Percentiles rank a stretch among this genome's conserved stretches.
phyloP scores from a whole-genome alignment of 192 early-diverging fungal genomes.

The Dissophora globulifera region DNA sequence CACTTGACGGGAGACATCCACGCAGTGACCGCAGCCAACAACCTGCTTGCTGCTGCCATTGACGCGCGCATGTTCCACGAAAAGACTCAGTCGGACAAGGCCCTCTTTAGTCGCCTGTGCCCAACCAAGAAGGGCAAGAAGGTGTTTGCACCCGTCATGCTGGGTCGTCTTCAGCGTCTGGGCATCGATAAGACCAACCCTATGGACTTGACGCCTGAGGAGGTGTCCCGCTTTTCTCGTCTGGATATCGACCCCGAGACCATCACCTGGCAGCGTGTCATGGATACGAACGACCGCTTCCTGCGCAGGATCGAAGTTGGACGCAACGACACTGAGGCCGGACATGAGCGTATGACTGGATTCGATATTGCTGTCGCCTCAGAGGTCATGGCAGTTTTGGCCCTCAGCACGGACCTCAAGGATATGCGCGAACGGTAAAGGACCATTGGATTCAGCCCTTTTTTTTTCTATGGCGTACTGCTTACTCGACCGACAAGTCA shows the following conservation, averaged over 20 bases:
- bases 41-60: constrained; percentile 94
- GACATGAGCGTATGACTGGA: constrained; percentile 88
- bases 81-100: constrained; percentile 79
- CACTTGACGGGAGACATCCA: constrained; percentile 99
- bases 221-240: constrained; percentile 82
- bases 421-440: constrained; percentile 89
- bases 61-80: constrained; percentile 99
- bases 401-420: constrained; percentile 86
- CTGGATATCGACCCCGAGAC: constrained; percentile 93
- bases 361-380: constrained; percentile 98
- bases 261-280: constrained; percentile 96
- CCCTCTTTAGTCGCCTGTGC: constrained; percentile 91
- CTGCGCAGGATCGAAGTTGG: constrained; percentile 93
- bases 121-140: constrained; percentile 87
- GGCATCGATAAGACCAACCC: constrained; percentile 89
- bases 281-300: constrained; percentile 99
- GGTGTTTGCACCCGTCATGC: constrained; percentile 86
- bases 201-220: constrained; percentile 80
- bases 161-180: constrained; percentile 81
- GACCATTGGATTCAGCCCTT: no score
- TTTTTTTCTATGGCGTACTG: neutral
- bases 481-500: neutral
- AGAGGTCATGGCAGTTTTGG: constrained; percentile 98
- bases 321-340: constrained; percentile 88
- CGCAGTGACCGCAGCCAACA: constrained; percentile 97